Conservation (phyloP, 2,329 filamentous ascomycete genomes). For the Aureobasidium sp. region DNA sequence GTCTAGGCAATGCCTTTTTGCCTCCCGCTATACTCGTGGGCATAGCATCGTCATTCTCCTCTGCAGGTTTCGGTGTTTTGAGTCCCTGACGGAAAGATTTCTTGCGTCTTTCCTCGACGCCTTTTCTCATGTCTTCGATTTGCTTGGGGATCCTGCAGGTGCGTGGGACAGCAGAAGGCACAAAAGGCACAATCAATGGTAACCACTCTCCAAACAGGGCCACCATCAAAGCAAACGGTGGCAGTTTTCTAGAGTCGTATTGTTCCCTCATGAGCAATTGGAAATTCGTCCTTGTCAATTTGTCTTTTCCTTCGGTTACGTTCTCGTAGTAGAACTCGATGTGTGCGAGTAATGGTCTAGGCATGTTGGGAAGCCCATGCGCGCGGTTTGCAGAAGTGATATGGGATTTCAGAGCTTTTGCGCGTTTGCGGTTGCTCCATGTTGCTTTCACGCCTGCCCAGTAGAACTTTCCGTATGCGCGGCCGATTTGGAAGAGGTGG, state of each 20-base stretch:
- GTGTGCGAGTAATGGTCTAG: neutral
- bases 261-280: slow-evolving; percentile 60
- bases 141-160: slow-evolving; percentile 79
- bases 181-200: slow-evolving; percentile 64
- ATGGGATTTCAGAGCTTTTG: slow-evolving; percentile 15
- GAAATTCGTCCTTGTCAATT: slow-evolving; percentile 57
- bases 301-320: neutral
- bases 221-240: slow-evolving; percentile 67
- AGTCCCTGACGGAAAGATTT: slow-evolving; percentile 3
- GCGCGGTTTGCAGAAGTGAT: neutral
- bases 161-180: slow-evolving; percentile 66
- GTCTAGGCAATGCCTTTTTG: neutral
- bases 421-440: slow-evolving; percentile 52
- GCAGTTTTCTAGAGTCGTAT: slow-evolving; percentile 68
- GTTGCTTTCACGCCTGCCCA: slow-evolving; percentile 73
- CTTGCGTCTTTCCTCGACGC: slow-evolving; percentile 25
- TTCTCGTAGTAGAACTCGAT: slow-evolving; percentile 1
- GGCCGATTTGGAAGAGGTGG: slow-evolving; percentile 57
- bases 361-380: neutral
- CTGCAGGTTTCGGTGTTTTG: neutral
- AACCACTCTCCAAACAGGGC: slow-evolving; percentile 79
- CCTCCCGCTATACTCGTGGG: slow-evolving; percentile 37
- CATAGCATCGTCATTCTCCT: slow-evolving; percentile 40
- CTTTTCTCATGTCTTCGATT: slow-evolving; percentile 49
- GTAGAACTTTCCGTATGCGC: slow-evolving; percentile 78